phyloP scores from a whole-genome alignment of 140 eudicot genomes.

The Oenanthe javanica region DNA sequence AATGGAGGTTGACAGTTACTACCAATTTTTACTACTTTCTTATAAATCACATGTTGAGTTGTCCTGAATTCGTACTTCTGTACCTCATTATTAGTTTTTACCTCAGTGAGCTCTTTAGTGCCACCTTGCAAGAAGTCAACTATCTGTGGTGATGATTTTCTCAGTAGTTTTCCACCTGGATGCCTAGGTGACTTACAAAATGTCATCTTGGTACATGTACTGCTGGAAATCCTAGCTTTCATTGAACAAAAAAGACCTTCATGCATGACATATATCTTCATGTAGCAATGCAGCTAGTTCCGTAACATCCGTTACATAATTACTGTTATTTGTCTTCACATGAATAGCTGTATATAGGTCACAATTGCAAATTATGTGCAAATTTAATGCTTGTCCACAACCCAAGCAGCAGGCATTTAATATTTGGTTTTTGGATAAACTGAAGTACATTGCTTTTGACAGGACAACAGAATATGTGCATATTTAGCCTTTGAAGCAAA shows the following conservation, averaged over 20 bases:
- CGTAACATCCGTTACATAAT: not conserved
- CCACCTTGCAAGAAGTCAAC: not conserved
- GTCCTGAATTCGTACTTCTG: not conserved
- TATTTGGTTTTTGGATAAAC: not conserved
- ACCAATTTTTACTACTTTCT: not conserved
- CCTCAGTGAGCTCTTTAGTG: not conserved
- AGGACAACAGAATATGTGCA: not conserved
- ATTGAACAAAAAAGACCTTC: not conserved
- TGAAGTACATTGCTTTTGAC: too few species aligned
- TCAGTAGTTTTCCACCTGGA: not conserved
- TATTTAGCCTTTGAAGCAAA: not conserved
- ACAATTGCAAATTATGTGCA: not conserved
- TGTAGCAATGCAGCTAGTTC: not conserved
- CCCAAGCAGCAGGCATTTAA: not conserved
- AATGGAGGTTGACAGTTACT: slow-evolving; percentile 52
- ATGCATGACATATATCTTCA: not conserved
- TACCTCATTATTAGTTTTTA: not conserved
- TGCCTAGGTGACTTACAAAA: not conserved
- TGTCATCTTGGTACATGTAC: not conserved
- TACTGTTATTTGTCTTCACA: not conserved
- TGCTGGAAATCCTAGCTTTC: not conserved
- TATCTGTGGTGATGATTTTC: not conserved
- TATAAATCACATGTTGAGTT: not conserved
- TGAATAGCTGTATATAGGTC: not conserved
- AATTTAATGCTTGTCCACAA: not conserved